Evolutionary conservation across 805 yeast genomes (phyloP).

Genomic region (Blastobotrys peoriensis): DNA sequence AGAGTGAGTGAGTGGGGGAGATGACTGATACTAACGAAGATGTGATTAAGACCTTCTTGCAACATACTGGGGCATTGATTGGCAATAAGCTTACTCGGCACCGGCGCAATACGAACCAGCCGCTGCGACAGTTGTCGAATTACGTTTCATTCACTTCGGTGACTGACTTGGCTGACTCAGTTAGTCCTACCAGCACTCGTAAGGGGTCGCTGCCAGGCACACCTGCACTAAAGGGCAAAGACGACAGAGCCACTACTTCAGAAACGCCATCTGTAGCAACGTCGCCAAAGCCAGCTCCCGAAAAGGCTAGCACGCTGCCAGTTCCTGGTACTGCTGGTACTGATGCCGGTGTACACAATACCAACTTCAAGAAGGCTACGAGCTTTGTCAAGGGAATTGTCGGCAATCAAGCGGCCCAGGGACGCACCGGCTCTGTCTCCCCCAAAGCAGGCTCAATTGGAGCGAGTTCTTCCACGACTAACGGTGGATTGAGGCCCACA

Average conservation of each 20-base stretch:
- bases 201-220: background rate
- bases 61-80: conserved; percentile 65
- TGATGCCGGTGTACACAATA: background rate
- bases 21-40: conserved; percentile 17
- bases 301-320: background rate
- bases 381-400: conserved; percentile 9
- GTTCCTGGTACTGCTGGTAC: background rate
- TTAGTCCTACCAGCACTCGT: background rate
- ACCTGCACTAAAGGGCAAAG: background rate
- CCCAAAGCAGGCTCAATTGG: background rate
- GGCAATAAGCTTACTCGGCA: conserved; percentile 61
- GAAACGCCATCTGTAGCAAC: background rate
- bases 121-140: conserved; percentile 30
- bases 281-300: background rate
- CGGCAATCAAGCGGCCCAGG: background rate
- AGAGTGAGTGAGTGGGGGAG: too few relatives aligned
- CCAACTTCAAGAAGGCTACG: background rate
- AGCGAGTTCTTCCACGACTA: background rate
- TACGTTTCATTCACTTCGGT: conserved; percentile 31
- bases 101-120: conserved; percentile 14
- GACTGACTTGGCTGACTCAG: conserved; percentile 18
- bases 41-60: conserved; percentile 32
- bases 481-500: background rate
- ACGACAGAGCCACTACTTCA: background rate
- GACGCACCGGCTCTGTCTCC: background rate